These are phyloP conservation scores for Diplocarpon mali DNA, from an alignment of 2,329 filamentous ascomycete species.

Conservation along the genomic window DNA sequence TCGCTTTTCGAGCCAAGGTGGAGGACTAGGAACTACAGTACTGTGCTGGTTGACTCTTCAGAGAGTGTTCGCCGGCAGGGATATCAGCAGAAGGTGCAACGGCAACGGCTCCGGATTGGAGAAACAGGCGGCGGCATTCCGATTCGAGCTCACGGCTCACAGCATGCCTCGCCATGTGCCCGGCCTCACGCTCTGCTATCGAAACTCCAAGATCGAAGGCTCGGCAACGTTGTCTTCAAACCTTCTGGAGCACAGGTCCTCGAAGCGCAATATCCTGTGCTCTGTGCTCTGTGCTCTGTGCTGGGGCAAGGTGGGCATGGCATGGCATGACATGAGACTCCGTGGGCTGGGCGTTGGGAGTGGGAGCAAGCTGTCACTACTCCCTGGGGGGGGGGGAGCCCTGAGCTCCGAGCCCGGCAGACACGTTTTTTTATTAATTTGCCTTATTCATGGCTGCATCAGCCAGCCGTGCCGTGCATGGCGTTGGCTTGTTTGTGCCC, in stretches of 20 bases:
- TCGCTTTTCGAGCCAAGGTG: neutral
- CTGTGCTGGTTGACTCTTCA: too few relatives aligned
- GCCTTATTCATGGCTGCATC: neutral
- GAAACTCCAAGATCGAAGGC: neutral
- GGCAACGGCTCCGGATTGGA: slow-evolving; percentile 12
- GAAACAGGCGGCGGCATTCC: slow-evolving; percentile 17
- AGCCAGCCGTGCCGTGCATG: slow-evolving; percentile 6
- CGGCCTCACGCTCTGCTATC: neutral
- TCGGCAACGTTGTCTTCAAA: neutral
- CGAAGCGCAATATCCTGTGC: neutral
- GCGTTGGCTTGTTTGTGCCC: slow-evolving; percentile 3
- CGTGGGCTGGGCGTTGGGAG: neutral
- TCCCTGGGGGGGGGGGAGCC: neutral
- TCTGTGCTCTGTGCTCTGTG: neutral
- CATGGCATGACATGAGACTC: too few relatives aligned
- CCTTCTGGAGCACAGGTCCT: neutral
- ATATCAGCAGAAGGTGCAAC: slow-evolving; percentile 1
- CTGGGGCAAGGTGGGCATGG: neutral
- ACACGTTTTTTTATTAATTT: neutral
- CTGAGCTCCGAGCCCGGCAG: slow-evolving; percentile 3
- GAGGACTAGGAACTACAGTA: slow-evolving; percentile 5
- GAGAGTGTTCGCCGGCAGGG: neutral
- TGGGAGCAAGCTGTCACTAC: neutral
- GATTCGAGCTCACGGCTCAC: slow-evolving; percentile 23
- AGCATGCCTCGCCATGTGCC: slow-evolving; percentile 21